Evolutionary conservation across 2,329 filamentous ascomycete species (phyloP).

Genomic region (Colletotrichum tropicale): DNA sequence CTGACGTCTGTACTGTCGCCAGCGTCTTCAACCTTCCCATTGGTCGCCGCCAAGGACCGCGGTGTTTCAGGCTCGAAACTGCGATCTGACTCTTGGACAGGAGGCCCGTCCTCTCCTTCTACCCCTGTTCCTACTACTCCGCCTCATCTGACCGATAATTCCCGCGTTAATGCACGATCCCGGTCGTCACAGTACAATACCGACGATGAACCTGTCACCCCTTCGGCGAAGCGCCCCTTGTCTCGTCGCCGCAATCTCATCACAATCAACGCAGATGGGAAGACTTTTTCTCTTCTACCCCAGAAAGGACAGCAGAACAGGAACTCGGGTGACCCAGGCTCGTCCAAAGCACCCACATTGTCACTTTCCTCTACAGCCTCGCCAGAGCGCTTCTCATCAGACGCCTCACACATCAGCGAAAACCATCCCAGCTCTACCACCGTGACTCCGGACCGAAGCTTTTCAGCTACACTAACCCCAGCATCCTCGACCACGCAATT

Average conservation of each 20-base stretch:
- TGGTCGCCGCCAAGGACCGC: constrained; percentile 38
- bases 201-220: constrained; percentile 23
- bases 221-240: constrained; percentile 31
- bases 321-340: constrained; percentile 20
- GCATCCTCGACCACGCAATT: constrained; percentile 37
- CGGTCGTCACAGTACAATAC: constrained; percentile 19
- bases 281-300: constrained; percentile 60
- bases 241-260: constrained; percentile 51
- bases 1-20: constrained; percentile 7
- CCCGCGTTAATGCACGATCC: constrained; percentile 40
- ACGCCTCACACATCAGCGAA: constrained; percentile 44
- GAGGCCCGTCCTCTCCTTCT: constrained; percentile 36
- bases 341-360: constrained; percentile 42
- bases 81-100: constrained; percentile 34
- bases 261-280: constrained; percentile 55
- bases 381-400: constrained; percentile 53
- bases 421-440: constrained; percentile 51
- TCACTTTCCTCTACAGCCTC: constrained; percentile 54
- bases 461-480: constrained; percentile 37
- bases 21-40: constrained; percentile 30
- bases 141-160: constrained; percentile 42
- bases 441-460: constrained; percentile 50
- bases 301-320: constrained; percentile 23
- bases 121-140: constrained; percentile 39
- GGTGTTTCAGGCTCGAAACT: constrained; percentile 52